Evolutionary conservation across 306 rosid species (phyloP).

Genomic region (Trifolium dubium): DNA sequence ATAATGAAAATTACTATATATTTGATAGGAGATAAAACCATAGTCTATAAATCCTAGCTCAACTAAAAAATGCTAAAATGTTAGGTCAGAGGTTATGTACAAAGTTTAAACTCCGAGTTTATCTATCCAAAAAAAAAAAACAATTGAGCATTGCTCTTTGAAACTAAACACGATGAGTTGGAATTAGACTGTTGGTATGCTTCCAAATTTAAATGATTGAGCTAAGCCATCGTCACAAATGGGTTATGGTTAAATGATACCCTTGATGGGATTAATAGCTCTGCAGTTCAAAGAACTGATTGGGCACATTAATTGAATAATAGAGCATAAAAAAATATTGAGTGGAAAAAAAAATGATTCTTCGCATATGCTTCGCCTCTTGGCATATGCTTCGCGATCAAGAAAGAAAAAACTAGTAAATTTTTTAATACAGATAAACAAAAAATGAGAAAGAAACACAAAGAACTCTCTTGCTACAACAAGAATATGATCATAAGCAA

Average conservation of each 20-base stretch:
- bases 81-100: too few species aligned
- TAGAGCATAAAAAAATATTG: neutral
- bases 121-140: too few species aligned
- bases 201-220: neutral
- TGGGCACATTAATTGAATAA: neutral
- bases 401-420: neutral
- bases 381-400: neutral
- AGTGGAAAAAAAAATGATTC: neutral
- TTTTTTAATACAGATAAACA: neutral
- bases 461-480: neutral
- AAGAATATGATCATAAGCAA: constrained; percentile 4
- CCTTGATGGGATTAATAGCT: neutral
- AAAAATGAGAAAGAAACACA: neutral
- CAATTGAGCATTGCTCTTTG: too few species aligned
- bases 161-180: too few species aligned
- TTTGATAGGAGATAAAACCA: too few species aligned
- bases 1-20: too few species aligned
- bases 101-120: too few species aligned
- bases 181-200: neutral
- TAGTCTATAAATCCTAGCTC: too few species aligned
- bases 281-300: neutral
- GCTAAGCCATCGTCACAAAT: neutral
- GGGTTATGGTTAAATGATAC: neutral
- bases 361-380: too few species aligned
- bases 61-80: too few species aligned